Base-by-base conservation (phyloP, 2,329 filamentous ascomycete genomes). In the Chrysoporthe austroafricana region DNA sequence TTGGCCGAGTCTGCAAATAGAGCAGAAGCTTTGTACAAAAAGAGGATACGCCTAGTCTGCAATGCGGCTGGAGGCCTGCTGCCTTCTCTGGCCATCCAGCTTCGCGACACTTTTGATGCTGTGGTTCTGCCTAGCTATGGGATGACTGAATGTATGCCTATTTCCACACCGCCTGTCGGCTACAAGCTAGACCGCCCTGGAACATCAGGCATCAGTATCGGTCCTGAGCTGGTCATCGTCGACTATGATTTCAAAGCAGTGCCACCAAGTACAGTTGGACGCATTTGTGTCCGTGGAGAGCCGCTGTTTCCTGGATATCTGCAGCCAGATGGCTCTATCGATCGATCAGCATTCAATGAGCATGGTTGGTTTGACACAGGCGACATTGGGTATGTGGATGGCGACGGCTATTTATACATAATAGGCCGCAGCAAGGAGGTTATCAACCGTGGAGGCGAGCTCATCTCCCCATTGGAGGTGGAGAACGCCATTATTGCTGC, bases 341-440 rank as follows among this genome's bases (percentile, higher is more conserved):
- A 96, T 77, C 85, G 85, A 42, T 85, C 88, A 8, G 89, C 91
- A 0, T 96, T 93, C 79, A 91, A 91, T 39, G 83, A 86, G 71
- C 83, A 83, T n/a, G 91, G 92, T 11, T 96, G 92, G 82, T 96
- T 97, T 86, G 87, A 93, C 73, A 96, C 93, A 0, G 93, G 93
- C 6, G 93, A 97, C 76, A 92, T 96, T 78, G 93, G 93, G 62
- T 91, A 91, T 80, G 85, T 88, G 76, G 93, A 96, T 74, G 81
- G 87, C 67, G 91, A 96, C 72, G 92, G 92, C 69, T 96, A 96
- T 76, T 82, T 97, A 13, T 85, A 92, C 75, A 95, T 97, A 79
- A 96, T 93, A 0, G 93, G 93, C n/a, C 86, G 93, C 64, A 96
- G 96, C 81, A 97, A 97, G 84, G 93, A 97, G 80, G 84, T 97